A percentile compares a stretch with the other conserved stretches of the same genome.
Evolutionary conservation across 805 yeast species (phyloP).

Genomic region (Pichia manshurica): DNA sequence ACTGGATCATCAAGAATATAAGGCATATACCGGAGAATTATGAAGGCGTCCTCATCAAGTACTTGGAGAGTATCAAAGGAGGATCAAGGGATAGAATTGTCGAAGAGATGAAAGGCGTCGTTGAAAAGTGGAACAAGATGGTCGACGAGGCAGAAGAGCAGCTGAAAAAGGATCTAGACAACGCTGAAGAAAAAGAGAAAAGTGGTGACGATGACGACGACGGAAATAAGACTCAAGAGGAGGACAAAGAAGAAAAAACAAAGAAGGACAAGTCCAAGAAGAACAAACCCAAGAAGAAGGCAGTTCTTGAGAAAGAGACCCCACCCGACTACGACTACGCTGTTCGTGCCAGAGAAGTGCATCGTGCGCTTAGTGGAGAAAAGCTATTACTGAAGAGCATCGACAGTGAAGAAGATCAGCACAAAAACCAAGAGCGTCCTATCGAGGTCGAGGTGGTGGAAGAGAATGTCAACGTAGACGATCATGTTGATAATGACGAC

Average conservation of each 20-base stretch:
- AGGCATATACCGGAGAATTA: conserved; percentile 47
- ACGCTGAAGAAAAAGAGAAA: conserved; percentile 11
- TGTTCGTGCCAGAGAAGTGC: not conserved
- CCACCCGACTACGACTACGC: conserved; percentile 5
- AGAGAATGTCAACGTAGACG: not conserved
- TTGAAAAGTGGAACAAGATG: conserved; percentile 52
- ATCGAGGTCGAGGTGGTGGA: not conserved
- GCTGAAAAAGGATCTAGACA: conserved; percentile 15
- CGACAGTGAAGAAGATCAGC: not conserved
- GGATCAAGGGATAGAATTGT: conserved; percentile 57
- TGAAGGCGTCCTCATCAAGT: conserved; percentile 43
- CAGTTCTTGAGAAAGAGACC: not conserved
- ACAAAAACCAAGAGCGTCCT: not conserved
- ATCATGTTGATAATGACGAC: no score
- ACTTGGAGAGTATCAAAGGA: conserved; percentile 62
- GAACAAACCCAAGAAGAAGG: no score
- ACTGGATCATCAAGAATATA: conserved; percentile 71
- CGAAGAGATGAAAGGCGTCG: conserved; percentile 40
- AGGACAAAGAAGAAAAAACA: conserved; percentile 3
- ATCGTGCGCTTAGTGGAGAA: not conserved
- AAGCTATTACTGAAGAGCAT: not conserved
- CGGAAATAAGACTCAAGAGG: conserved; percentile 7
- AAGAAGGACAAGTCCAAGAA: not conserved
- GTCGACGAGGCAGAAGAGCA: conserved; percentile 37
- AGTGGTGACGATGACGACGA: conserved; percentile 21